A percentile compares a stretch with the other conserved stretches of the same genome.
Conservation (phyloP, 352 stramenopile species). For the Phytophthora cajani region DNA sequence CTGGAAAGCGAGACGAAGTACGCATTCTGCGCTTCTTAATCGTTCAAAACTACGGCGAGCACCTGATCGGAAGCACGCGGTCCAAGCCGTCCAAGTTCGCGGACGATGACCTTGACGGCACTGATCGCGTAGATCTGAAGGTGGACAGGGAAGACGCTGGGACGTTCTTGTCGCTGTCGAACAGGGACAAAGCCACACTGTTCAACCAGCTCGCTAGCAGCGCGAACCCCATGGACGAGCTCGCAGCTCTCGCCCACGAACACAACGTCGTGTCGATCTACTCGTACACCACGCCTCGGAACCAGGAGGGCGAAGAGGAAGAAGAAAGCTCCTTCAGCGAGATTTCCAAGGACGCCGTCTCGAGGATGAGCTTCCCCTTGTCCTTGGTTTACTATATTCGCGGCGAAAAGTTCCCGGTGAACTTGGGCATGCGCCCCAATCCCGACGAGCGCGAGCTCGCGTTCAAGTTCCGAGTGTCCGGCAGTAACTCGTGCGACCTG, state of each 20-base stretch:
- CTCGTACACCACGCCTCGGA: slow-evolving; percentile 36
- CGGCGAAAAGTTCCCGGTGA: slow-evolving; percentile 76
- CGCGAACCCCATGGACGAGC: slow-evolving; percentile 47
- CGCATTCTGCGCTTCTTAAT: slow-evolving; percentile 73
- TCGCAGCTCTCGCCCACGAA: slow-evolving; percentile 64
- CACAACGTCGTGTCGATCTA: slow-evolving; percentile 71
- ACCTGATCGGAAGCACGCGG: slow-evolving; percentile 60
- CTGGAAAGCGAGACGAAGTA: slow-evolving; percentile 36
- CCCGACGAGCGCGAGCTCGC: slow-evolving; percentile 38
- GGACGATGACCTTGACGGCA: slow-evolving; percentile 54
- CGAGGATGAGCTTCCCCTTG: slow-evolving; percentile 70
- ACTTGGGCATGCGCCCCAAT: slow-evolving; percentile 52
- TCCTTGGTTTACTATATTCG: slow-evolving; percentile 83
- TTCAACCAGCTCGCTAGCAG: slow-evolving; percentile 57
- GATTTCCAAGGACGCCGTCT: slow-evolving; percentile 31
- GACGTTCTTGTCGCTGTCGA: slow-evolving; percentile 50
- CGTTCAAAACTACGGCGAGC: slow-evolving; percentile 80
- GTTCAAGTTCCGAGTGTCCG: slow-evolving; percentile 58
- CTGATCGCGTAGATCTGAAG: slow-evolving; percentile 67
- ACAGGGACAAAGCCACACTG: slow-evolving; percentile 53
- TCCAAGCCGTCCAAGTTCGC: slow-evolving; percentile 38
- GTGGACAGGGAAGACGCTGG: slow-evolving; percentile 49
- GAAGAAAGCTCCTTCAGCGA: slow-evolving; percentile 28
- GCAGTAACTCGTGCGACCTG: slow-evolving; percentile 52
- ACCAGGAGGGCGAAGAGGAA: slow-evolving; percentile 15